Base-by-base conservation (phyloP, 2,329 filamentous ascomycete species). In the Alternaria solani region DNA sequence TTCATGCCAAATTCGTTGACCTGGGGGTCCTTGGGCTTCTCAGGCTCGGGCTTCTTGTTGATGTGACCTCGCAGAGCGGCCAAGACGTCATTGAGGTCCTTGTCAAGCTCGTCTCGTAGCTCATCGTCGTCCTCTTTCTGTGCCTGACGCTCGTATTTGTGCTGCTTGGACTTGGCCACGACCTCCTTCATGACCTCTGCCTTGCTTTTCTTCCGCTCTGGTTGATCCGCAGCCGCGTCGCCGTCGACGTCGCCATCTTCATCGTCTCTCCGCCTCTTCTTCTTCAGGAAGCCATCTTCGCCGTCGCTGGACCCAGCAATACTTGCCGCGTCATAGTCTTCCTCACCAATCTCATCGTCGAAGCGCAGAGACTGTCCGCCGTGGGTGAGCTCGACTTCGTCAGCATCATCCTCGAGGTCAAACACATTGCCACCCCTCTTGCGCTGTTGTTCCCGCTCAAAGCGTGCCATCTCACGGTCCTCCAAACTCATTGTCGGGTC, bases 121-220 rank as follows among this genome's bases (percentile, higher is more conserved):
- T 97, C 94, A 51, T 96, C 93, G 69, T 99, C 95, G 51, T 95
- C 93, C 62, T 98, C 95, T 75, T 97, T 97, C 28, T 88, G 88
- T 61, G 92, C 89, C 79, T 99, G 95, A 41, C 95, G 89, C 80
- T 98, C 94, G 74, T 94, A 94, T 80, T 97, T 98, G 85, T 97
- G 87, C 63, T 92, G 85, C 76, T 99, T 99, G 1, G 94, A 98
- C 80, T 99, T 99, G 62, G 94, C 92, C 67, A 99, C 97, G 62
- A 99, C 86, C 79, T 99, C 96, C 73, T 97, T 91, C 92, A 98
- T 97, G 51, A 99, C 92, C 79, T 99, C 95, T 55, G 95, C 91
- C 81, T 97, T 98, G 3, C 90, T 90, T 82, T 97, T 99, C 79
- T 97, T 97, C 60, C 90, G 87, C 70, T 94, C 91, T 0, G 93